phyloP scores from a whole-genome alignment of 371 early-diverging fungal genomes.

The Apophysomyces sp. region DNA sequence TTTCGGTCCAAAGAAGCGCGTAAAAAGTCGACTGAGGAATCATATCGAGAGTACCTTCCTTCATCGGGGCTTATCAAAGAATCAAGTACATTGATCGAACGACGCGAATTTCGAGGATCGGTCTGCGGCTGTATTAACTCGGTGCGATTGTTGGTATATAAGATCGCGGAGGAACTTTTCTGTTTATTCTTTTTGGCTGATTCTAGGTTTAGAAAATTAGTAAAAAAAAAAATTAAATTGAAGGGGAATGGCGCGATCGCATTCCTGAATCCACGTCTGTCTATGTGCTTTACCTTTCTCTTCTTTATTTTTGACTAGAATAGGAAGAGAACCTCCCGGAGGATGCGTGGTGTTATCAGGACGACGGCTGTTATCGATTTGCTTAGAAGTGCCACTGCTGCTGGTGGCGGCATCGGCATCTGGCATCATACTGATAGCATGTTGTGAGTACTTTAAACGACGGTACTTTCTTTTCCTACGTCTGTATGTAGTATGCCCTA shows the following conservation, averaged over 20 bases:
- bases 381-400: neutral
- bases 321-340: neutral
- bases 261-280: neutral
- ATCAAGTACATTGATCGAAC: neutral
- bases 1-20: neutral
- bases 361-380: neutral
- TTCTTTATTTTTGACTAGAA: neutral
- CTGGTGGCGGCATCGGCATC: neutral
- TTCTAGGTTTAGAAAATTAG: neutral
- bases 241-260: neutral
- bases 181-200: neutral
- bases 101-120: neutral
- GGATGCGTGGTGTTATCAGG: neutral
- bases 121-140: neutral
- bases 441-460: neutral
- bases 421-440: neutral
- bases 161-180: neutral
- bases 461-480: neutral
- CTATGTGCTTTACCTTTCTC: neutral
- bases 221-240: no score
- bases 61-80: conserved; percentile 37
- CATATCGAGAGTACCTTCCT: conserved; percentile 71
- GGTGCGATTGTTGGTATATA: neutral
- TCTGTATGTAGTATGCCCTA: neutral
- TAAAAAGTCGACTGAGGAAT: conserved; percentile 67